These are phyloP conservation scores for Zygnema cylindricum DNA, from an alignment of 139 green algal genomes.

Conservation along the genomic window DNA sequence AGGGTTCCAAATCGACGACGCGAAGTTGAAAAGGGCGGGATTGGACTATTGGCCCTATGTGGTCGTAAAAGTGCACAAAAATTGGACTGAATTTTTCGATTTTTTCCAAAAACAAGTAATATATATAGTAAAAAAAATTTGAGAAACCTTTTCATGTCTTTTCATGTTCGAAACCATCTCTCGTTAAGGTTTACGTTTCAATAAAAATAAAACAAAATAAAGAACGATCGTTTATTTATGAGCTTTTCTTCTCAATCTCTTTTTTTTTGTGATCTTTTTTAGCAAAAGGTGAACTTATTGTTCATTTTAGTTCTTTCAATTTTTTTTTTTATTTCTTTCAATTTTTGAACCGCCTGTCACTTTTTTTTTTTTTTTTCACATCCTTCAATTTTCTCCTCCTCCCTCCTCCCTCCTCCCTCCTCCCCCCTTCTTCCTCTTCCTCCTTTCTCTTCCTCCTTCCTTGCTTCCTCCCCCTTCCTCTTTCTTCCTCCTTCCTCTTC, in stretches of 20 bases:
- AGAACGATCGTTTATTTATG: too few relatives aligned
- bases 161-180: too few relatives aligned
- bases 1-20: conserved; percentile 62
- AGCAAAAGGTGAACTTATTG: too few relatives aligned
- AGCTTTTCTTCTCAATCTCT: too few relatives aligned
- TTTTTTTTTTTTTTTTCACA: not conserved
- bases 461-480: not conserved
- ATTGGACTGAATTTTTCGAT: conserved; percentile 67
- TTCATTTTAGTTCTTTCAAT: too few relatives aligned
- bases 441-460: not conserved
- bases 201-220: too few relatives aligned
- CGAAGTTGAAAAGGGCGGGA: conserved; percentile 61
- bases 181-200: too few relatives aligned
- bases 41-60: conserved; percentile 70
- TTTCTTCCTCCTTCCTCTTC: not conserved
- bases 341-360: too few relatives aligned
- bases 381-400: not conserved
- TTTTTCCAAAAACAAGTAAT: conserved; percentile 53
- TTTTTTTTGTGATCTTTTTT: too few relatives aligned
- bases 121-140: too few relatives aligned
- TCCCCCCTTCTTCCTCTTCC: not conserved
- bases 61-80: conserved; percentile 75
- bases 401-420: not conserved
- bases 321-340: too few relatives aligned
- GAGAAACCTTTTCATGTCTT: too few relatives aligned